These are phyloP conservation scores for Martiniozyma abietophila DNA, from an alignment of 805 yeast genomes.

Conservation along the genomic window DNA sequence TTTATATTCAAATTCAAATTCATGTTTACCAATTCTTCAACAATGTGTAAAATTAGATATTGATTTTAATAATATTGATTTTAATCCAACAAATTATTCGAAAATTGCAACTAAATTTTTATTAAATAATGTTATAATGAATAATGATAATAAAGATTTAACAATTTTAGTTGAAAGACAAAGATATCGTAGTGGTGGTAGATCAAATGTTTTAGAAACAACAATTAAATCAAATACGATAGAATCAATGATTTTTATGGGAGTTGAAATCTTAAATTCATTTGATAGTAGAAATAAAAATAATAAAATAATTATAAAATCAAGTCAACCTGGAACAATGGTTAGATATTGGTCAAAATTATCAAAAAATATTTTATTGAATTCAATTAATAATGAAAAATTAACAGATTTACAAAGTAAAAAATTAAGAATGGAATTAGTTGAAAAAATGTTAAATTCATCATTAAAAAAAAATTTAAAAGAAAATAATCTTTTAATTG, in stretches of 20 bases:
- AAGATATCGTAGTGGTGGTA: slow-evolving; percentile 40
- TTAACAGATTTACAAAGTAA: slow-evolving; percentile 4
- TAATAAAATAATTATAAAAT: not conserved
- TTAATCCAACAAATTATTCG: slow-evolving; percentile 23
- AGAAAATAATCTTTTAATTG: too few species aligned
- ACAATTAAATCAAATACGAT: slow-evolving; percentile 44
- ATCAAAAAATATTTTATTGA: not conserved
- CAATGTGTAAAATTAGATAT: slow-evolving; percentile 29
- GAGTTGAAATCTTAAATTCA: slow-evolving; percentile 7
- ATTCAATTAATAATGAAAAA: not conserved
- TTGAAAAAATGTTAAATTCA: slow-evolving; percentile 4
- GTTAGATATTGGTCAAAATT: slow-evolving; percentile 23
- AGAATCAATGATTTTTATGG: slow-evolving; percentile 36
- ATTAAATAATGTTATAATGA: slow-evolving; percentile 12
- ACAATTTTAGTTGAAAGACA: slow-evolving; percentile 46
- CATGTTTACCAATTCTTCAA: slow-evolving; percentile 12
- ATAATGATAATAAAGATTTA: slow-evolving; percentile 26
- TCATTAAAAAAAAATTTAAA: slow-evolving; percentile 3
- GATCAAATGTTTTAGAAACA: slow-evolving; percentile 38
- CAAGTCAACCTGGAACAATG: slow-evolving; percentile 18
- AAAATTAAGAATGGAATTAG: slow-evolving; percentile 8
- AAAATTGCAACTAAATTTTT: slow-evolving; percentile 16
- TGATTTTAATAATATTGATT: slow-evolving; percentile 17
- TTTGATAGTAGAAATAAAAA: slow-evolving; percentile 2
- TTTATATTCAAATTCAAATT: slow-evolving; percentile 2